phyloP scores from a whole-genome alignment of 1,139 yeast species.

The Sugiyamaella sp. region DNA sequence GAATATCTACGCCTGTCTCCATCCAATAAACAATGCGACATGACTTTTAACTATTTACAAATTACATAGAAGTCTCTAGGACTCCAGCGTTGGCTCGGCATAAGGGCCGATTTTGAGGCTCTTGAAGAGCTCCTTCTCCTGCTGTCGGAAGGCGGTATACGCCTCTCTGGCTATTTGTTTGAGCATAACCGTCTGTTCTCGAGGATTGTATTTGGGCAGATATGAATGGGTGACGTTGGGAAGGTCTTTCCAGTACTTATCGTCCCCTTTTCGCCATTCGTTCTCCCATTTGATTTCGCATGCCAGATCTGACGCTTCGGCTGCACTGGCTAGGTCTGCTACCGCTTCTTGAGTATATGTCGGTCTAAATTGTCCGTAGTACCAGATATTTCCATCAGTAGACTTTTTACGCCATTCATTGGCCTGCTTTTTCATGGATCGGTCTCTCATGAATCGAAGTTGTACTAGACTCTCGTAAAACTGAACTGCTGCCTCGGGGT shows the following conservation, averaged over 20 bases:
- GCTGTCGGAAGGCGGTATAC: constrained; percentile 10
- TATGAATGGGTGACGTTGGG: constrained; percentile 56
- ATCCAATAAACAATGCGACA: neutral
- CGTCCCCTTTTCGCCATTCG: constrained; percentile 83
- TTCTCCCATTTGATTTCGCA: constrained; percentile 76
- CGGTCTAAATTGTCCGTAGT: constrained; percentile 75
- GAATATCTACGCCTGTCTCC: too few relatives aligned
- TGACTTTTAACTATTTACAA: constrained; percentile 8
- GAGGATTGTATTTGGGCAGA: constrained; percentile 64
- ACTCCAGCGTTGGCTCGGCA: constrained; percentile 1
- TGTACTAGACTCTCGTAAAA: constrained; percentile 76
- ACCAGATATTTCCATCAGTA: constrained; percentile 80
- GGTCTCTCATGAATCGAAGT: constrained; percentile 73
- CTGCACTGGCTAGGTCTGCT: constrained; percentile 76
- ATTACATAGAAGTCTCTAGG: neutral
- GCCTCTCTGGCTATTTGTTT: constrained; percentile 53
- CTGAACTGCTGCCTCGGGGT: constrained; percentile 67
- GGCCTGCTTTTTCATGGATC: constrained; percentile 60
- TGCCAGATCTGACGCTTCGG: constrained; percentile 56
- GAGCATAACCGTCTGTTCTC: constrained; percentile 65
- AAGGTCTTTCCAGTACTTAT: constrained; percentile 57
- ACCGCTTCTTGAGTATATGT: constrained; percentile 90
- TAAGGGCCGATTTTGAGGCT: constrained; percentile 3
- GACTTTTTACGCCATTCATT: constrained; percentile 70
- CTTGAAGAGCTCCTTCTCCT: constrained; percentile 13